These are phyloP conservation scores for Volutella citrinella DNA, from an alignment of 2,329 filamentous ascomycete genomes.

Conservation along the genomic window DNA sequence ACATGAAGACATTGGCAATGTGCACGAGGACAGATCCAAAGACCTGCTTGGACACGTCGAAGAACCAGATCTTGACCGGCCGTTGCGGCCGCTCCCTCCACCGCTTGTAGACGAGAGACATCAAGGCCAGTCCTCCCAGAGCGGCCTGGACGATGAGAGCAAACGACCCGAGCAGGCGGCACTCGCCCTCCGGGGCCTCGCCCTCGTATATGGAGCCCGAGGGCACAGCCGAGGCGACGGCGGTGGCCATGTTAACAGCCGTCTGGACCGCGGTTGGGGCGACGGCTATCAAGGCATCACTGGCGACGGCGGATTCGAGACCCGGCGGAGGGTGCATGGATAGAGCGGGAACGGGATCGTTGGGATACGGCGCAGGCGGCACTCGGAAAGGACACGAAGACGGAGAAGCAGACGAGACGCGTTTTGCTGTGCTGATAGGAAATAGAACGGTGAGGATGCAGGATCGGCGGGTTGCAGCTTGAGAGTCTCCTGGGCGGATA, in stretches of 20 bases:
- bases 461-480: too few relatives aligned
- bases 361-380: too few relatives aligned
- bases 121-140: slow-evolving; percentile 76
- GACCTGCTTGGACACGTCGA: slow-evolving; percentile 96
- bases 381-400: background rate
- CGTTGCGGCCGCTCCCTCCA: slow-evolving; percentile 90
- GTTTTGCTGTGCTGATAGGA: too few relatives aligned
- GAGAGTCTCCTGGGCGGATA: too few relatives aligned
- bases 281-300: slow-evolving; percentile 20
- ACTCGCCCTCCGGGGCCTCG: slow-evolving; percentile 70
- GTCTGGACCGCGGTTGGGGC: slow-evolving; percentile 17
- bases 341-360: slow-evolving; percentile 1
- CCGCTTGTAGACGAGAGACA: slow-evolving; percentile 88
- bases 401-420: too few relatives aligned
- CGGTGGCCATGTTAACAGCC: slow-evolving; percentile 25
- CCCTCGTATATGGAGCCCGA: slow-evolving; percentile 23
- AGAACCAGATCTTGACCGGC: slow-evolving; percentile 95
- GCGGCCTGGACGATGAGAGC: slow-evolving; percentile 87
- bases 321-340: slow-evolving; percentile 21
- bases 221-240: slow-evolving; percentile 16
- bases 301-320: slow-evolving; percentile 15
- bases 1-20: slow-evolving; percentile 91
- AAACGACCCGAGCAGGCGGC: slow-evolving; percentile 83
- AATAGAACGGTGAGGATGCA: too few relatives aligned
- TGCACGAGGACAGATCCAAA: slow-evolving; percentile 90